Conservation (phyloP, 495 filamentous ascomycete genomes). For the Penicillium ochrochloron region DNA sequence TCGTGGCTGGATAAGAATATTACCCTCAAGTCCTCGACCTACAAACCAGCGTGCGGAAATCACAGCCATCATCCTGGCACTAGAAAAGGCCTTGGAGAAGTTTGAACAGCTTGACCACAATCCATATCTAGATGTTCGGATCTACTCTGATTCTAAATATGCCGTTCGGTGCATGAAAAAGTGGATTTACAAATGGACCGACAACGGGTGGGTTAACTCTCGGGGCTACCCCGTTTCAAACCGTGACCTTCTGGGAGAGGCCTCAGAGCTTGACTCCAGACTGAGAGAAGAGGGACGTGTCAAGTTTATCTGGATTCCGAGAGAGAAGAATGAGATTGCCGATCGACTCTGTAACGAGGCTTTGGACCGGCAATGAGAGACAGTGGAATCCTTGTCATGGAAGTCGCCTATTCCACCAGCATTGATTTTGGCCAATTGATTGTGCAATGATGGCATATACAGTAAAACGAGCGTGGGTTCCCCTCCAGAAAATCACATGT, state of each 20-base stretch:
- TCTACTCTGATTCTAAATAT: slow-evolving; percentile 12
- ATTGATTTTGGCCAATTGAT: background rate
- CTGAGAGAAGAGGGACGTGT: slow-evolving; percentile 33
- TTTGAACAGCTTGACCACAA: slow-evolving; percentile 18
- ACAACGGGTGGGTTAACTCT: slow-evolving; percentile 4
- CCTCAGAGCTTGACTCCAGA: slow-evolving; percentile 33
- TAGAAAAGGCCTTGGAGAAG: slow-evolving; percentile 38
- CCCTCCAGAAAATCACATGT: too few species aligned
- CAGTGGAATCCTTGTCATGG: too few species aligned
- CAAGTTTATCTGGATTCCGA: slow-evolving; percentile 21
- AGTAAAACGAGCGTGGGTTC: background rate
- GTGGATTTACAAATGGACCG: slow-evolving; percentile 3
- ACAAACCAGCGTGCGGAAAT: slow-evolving; percentile 50
- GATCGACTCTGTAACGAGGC: background rate
- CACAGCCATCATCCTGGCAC: slow-evolving; percentile 42
- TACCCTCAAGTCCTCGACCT: slow-evolving; percentile 24
- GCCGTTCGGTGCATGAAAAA: slow-evolving; percentile 4
- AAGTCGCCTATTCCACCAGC: too few species aligned
- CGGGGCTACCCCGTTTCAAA: slow-evolving; percentile 29
- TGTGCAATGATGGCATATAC: background rate
- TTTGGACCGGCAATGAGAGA: background rate
- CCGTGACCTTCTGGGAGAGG: slow-evolving; percentile 39
- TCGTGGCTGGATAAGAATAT: background rate
- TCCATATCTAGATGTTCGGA: background rate
- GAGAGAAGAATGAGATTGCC: background rate